phyloP scores from a whole-genome alignment of 2,329 filamentous ascomycete genomes.

The Microdochium nivale region DNA sequence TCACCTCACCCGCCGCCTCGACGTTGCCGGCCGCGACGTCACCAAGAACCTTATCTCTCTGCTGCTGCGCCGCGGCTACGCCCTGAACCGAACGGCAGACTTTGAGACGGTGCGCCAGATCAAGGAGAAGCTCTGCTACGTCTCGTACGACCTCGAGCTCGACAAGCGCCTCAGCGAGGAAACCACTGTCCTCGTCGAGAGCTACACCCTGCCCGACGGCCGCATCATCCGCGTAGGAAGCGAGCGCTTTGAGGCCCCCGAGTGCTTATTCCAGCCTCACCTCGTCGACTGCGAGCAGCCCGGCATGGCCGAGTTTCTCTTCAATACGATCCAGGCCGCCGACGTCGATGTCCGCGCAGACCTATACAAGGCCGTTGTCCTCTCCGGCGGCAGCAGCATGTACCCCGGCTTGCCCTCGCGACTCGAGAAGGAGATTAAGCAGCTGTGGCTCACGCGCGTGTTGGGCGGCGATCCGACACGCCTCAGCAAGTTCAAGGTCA shows the following conservation, averaged over 20 bases:
- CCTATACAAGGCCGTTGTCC: constrained; percentile 93
- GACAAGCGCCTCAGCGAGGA: constrained; percentile 96
- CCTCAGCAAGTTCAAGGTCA: constrained; percentile 97
- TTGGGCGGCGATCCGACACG: constrained; percentile 87
- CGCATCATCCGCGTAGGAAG: constrained; percentile 93
- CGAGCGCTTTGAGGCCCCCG: constrained; percentile 94
- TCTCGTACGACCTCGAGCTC: constrained; percentile 93
- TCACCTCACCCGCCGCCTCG: constrained; percentile 86
- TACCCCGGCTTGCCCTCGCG: constrained; percentile 92
- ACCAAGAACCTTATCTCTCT: constrained; percentile 97
- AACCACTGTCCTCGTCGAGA: constrained; percentile 93
- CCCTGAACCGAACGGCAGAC: constrained; percentile 94
- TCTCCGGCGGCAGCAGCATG: constrained; percentile 97
- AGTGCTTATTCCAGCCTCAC: constrained; percentile 97
- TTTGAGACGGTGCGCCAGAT: constrained; percentile 99
- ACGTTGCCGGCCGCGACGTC: constrained; percentile 93
- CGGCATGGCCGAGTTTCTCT: constrained; percentile 92
- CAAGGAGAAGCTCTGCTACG: constrained; percentile 99
- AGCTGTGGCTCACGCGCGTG: constrained; percentile 92
- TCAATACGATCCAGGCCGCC: constrained; percentile 95
- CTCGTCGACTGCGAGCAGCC: constrained; percentile 96
- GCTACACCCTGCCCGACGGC: constrained; percentile 93
- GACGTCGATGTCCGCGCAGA: constrained; percentile 92
- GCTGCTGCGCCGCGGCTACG: constrained; percentile 86
- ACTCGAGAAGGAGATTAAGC: constrained; percentile 97